These are phyloP conservation scores for Conticribra weissflogii DNA, from an alignment of 108 stramenopile species.

Conservation along the genomic window DNA sequence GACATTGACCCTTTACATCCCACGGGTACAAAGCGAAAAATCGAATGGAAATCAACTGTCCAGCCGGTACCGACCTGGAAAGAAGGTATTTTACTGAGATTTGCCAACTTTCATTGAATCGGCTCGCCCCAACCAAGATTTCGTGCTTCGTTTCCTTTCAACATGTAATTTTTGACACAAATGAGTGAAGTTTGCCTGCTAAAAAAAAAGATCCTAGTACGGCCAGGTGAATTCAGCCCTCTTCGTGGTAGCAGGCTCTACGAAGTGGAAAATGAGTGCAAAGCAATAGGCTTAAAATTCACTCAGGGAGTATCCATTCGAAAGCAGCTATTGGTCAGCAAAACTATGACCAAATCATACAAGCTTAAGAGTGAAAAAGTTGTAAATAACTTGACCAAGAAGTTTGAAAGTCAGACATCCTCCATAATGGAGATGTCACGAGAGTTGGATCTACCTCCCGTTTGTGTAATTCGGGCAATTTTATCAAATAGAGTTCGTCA, in stretches of 20 bases:
- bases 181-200: not conserved
- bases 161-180: not conserved
- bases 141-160: too few relatives aligned
- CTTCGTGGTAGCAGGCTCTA: constrained; percentile 16
- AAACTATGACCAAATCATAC: constrained; percentile 2
- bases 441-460: constrained; percentile 41
- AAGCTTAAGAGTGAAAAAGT: constrained; percentile 23
- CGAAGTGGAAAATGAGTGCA: constrained; percentile 36
- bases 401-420: constrained; percentile 8
- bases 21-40: constrained; percentile 17
- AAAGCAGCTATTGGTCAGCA: constrained; percentile 36
- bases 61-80: constrained; percentile 27
- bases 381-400: constrained; percentile 10
- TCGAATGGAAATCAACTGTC: constrained; percentile 21
- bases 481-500: constrained; percentile 15
- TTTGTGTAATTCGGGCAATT: constrained; percentile 38
- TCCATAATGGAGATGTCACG: constrained; percentile 20
- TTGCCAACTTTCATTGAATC: too few relatives aligned
- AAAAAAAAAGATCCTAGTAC: constrained; percentile 18
- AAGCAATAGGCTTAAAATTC: constrained; percentile 26
- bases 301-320: constrained; percentile 35
- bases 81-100: constrained; percentile 20
- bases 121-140: too few relatives aligned
- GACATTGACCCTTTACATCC: constrained; percentile 2
- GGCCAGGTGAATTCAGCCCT: constrained; percentile 39